Conservation (phyloP, 345 rosid genomes). For the Raphanus sativus region DNA sequence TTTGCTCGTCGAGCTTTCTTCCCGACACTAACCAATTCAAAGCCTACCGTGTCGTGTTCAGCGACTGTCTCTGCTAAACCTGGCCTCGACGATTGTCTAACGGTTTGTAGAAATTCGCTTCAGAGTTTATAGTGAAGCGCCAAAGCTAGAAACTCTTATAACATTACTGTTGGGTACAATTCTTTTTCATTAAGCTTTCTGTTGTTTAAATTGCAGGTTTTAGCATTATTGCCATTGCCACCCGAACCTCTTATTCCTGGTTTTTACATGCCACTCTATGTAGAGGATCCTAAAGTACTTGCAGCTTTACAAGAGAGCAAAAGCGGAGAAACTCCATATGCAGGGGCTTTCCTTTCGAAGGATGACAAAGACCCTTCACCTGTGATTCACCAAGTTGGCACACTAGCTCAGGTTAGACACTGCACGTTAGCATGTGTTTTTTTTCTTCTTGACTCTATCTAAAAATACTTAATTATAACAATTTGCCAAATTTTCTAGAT, state of each 20-base stretch:
- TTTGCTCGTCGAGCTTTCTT: not conserved
- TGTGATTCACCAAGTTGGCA: not conserved
- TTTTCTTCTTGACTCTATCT: not conserved
- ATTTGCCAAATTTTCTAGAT: not conserved
- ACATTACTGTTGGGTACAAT: not conserved
- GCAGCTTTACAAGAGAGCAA: not conserved
- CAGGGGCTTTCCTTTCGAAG: not conserved
- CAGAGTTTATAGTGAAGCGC: not conserved
- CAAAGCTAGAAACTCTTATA: not conserved
- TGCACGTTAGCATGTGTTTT: not conserved
- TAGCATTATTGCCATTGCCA: not conserved
- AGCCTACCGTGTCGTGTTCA: not conserved
- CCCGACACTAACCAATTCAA: not conserved
- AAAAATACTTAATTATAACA: not conserved
- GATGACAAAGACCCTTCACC: not conserved
- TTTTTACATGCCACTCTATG: not conserved
- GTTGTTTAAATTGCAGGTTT: not conserved
- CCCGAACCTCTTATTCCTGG: not conserved
- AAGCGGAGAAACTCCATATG: not conserved
- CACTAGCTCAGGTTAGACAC: not conserved
- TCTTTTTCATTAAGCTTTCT: not conserved
- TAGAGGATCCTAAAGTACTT: not conserved
- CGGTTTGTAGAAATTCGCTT: not conserved
- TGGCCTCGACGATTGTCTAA: not conserved
- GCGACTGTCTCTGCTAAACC: not conserved